Evolutionary conservation across 148 eudicot genomes (phyloP).

Genomic region (Amaranthus hypochondriacus): DNA sequence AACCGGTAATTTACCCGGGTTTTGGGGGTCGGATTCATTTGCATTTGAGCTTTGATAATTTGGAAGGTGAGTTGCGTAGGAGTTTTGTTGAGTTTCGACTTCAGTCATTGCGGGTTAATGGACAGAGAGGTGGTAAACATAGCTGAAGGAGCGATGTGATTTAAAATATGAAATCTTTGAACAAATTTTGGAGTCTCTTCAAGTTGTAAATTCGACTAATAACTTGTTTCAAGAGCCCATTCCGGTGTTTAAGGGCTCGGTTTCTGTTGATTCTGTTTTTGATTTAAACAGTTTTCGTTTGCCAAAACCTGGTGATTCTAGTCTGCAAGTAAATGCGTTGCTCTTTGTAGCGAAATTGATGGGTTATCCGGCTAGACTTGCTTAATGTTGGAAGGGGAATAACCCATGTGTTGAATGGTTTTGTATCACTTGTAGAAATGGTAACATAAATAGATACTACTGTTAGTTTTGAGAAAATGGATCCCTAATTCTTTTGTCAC

Average conservation of each 20-base stretch:
- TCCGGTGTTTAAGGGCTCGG: slow-evolving; percentile 61
- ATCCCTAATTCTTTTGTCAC: slow-evolving; percentile 15
- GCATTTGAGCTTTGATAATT: slow-evolving; percentile 65
- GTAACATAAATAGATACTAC: slow-evolving; percentile 46
- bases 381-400: slow-evolving; percentile 84
- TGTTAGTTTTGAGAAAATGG: slow-evolving; percentile 74
- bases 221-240: slow-evolving; percentile 82
- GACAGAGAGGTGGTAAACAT: slow-evolving; percentile 58
- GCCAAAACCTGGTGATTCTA: slow-evolving; percentile 63
- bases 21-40: slow-evolving; percentile 65
- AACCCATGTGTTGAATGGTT: slow-evolving; percentile 76
- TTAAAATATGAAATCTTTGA: slow-evolving; percentile 79
- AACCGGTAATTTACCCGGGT: slow-evolving; percentile 56
- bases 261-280: slow-evolving; percentile 47
- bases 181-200: slow-evolving; percentile 67
- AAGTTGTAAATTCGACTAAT: slow-evolving; percentile 81
- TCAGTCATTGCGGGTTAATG: slow-evolving; percentile 89
- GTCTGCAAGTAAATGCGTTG: slow-evolving; percentile 53
- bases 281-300: slow-evolving; percentile 72
- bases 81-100: slow-evolving; percentile 63
- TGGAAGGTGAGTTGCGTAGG: slow-evolving; percentile 69
- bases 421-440: slow-evolving; percentile 73
- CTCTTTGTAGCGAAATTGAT: slow-evolving; percentile 55
- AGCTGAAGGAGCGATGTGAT: slow-evolving; percentile 68
- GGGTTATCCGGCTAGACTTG: slow-evolving; percentile 61